Evolutionary conservation across 192 early-diverging fungal genomes (phyloP).

Genomic region (Pilobolus umbonatus): DNA sequence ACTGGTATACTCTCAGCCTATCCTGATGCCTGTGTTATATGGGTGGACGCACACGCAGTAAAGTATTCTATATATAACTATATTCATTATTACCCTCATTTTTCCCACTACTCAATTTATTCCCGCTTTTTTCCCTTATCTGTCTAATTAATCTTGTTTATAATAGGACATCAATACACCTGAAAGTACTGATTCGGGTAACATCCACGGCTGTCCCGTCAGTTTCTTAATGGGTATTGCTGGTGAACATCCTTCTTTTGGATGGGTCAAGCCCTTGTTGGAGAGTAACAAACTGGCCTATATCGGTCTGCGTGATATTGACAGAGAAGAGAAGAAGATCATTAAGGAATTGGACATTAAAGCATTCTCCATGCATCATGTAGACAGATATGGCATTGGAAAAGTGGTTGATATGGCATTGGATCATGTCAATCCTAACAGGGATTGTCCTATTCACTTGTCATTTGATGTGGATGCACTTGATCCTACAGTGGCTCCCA

Average conservation of each 20-base stretch:
- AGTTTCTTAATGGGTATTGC: constrained; percentile 84
- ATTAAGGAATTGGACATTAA: constrained; percentile 79
- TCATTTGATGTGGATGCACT: constrained; percentile 95
- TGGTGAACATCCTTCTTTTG: constrained; percentile 57
- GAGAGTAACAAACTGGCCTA: constrained; percentile 78
- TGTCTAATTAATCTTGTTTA: neutral
- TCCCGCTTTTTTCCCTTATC: constrained; percentile 16
- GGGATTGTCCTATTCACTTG: constrained; percentile 77
- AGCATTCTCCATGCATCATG: constrained; percentile 95
- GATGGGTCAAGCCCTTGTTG: constrained; percentile 79
- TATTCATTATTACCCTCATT: no score
- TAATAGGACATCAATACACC: constrained; percentile 90
- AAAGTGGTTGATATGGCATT: constrained; percentile 89
- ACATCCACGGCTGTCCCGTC: constrained; percentile 94
- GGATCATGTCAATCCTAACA: constrained; percentile 76
- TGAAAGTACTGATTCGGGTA: constrained; percentile 79
- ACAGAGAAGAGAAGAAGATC: constrained; percentile 82
- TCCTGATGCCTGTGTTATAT: constrained; percentile 82
- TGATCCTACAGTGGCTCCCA: constrained; percentile 90
- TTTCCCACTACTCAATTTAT: no score
- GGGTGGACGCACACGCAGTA: constrained; percentile 93
- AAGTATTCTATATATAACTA: constrained; percentile 23
- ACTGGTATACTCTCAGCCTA: constrained; percentile 71
- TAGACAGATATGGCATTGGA: constrained; percentile 92
- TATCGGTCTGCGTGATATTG: constrained; percentile 95